These are phyloP conservation scores for Tricholoma sp. DNA, from an alignment of 768 basidiomycete genomes.

Conservation along the genomic window DNA sequence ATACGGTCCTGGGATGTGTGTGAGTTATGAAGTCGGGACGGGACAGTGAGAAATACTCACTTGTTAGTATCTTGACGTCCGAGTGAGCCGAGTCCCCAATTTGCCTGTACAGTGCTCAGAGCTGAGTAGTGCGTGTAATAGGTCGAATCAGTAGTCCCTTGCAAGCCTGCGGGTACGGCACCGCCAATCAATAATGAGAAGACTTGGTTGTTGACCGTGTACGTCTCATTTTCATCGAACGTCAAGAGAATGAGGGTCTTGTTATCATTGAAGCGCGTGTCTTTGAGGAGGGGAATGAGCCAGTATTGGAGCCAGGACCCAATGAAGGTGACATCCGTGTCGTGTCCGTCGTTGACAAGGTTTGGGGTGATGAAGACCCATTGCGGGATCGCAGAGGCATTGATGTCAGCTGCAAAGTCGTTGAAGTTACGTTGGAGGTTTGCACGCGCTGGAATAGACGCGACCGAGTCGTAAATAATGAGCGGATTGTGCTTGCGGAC, in stretches of 20 bases:
- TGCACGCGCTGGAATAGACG: slow-evolving; percentile 34
- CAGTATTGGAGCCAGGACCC: slow-evolving; percentile 43
- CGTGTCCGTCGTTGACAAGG: slow-evolving; percentile 55
- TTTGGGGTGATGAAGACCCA: slow-evolving; percentile 65
- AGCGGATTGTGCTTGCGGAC: slow-evolving; percentile 27
- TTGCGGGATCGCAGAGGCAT: slow-evolving; percentile 45
- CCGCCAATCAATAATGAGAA: slow-evolving; percentile 36
- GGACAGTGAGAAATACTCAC: background rate
- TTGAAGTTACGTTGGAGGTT: slow-evolving; percentile 54
- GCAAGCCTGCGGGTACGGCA: slow-evolving; percentile 36
- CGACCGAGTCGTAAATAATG: slow-evolving; percentile 47
- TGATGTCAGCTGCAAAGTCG: slow-evolving; percentile 52
- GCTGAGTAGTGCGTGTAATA: slow-evolving; percentile 62
- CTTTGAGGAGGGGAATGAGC: slow-evolving; percentile 44
- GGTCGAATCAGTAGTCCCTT: slow-evolving; percentile 42
- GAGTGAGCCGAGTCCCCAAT: slow-evolving; percentile 58
- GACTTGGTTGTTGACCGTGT: slow-evolving; percentile 41
- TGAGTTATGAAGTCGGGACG: background rate
- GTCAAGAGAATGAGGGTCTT: slow-evolving; percentile 55
- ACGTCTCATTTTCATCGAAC: slow-evolving; percentile 51
- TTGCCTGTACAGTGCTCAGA: slow-evolving; percentile 51
- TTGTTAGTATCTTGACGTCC: slow-evolving; percentile 32
- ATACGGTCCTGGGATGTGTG: background rate
- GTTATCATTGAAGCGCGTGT: slow-evolving; percentile 48
- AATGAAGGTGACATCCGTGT: slow-evolving; percentile 48